Conservation (phyloP, 345 rosid species). For the Acer campestre region DNA sequence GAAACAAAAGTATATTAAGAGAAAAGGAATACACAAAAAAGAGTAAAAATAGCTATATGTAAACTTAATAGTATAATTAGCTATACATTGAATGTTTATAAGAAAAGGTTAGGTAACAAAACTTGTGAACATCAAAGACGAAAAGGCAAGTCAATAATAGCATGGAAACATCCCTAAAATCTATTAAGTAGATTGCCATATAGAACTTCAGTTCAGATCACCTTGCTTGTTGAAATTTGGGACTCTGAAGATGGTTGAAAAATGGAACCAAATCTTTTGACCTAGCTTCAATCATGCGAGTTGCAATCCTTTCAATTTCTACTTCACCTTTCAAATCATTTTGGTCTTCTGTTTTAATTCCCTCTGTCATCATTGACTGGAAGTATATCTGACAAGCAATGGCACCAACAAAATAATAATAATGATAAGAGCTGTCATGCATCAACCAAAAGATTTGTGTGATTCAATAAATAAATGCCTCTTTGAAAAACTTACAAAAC, state of each 20-base stretch:
- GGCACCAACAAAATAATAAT: slow-evolving; percentile 13
- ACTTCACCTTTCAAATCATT: slow-evolving; percentile 57
- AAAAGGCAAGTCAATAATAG: slow-evolving; percentile 10
- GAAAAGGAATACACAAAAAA: neutral
- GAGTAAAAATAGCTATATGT: neutral
- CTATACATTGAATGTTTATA: neutral
- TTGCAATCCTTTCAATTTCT: slow-evolving; percentile 66
- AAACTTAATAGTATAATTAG: neutral
- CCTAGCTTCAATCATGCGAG: slow-evolving; percentile 63
- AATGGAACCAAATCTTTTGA: slow-evolving; percentile 70
- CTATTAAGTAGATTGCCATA: neutral
- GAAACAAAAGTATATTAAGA: neutral
- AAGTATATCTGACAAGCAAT: slow-evolving; percentile 57
- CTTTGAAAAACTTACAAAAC: neutral
- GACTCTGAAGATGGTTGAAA: slow-evolving; percentile 50
- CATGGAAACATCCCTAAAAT: slow-evolving; percentile 3
- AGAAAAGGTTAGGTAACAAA: neutral
- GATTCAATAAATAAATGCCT: slow-evolving; percentile 8
- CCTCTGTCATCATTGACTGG: slow-evolving; percentile 49
- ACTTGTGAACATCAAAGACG: neutral
- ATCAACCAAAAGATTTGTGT: neutral
- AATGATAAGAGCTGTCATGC: neutral
- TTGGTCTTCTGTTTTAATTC: slow-evolving; percentile 35
- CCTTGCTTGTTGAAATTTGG: slow-evolving; percentile 54
- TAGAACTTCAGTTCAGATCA: slow-evolving; percentile 22